Base-by-base conservation (phyloP, 2,329 filamentous ascomycete species). In the Zymoseptoria crescenta region DNA sequence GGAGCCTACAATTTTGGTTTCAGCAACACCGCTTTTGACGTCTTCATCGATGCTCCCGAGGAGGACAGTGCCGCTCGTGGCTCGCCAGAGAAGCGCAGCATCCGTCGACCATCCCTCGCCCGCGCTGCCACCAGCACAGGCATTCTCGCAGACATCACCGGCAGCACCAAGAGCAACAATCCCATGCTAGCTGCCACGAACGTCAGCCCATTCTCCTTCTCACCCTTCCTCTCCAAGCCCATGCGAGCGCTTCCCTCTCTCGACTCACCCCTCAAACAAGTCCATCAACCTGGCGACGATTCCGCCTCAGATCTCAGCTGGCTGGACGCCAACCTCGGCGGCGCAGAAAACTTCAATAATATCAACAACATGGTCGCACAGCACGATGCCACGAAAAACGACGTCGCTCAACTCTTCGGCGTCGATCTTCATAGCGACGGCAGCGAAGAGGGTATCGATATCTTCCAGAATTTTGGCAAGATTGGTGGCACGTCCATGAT, bases 391-490 rank as follows among this genome's bases (percentile, higher is more conserved):
- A 61, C 58, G 45, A 61, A 75, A 55, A 78, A 75, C 73, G 69
- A 72, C 13, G 79, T 81, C 51, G 79, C 83, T 7, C 81, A 83
- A 13, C 79, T 84, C 29, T 84, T 80, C 66, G 74, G 77, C 20
- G 65, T 78, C 0, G 80, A 84, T 41, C 78, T 86, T 49, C 76
- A 84, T 55, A 77, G 79, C 58, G 84, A 87, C 60, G 83, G 85
- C 49, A 76, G 77, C 2, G 79, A 83, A 59, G 74, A 81, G 13
- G 83, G 81, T 1, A 80, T 91, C 55, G 88, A 91, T 67, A 86
- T 91, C 64, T 80, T 88, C 52, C 85, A 89, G 69, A 87, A 87
- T 8, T 91, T 91, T 67, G 83, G 87, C 70, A 88, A 86, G 75
- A 91, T 91, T 70, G 87, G 87, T 55, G 61, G 64, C 49, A 55